Evolutionary conservation across 176 grass and related monocot genomes (phyloP).

Genomic region (Typha latifolia): DNA sequence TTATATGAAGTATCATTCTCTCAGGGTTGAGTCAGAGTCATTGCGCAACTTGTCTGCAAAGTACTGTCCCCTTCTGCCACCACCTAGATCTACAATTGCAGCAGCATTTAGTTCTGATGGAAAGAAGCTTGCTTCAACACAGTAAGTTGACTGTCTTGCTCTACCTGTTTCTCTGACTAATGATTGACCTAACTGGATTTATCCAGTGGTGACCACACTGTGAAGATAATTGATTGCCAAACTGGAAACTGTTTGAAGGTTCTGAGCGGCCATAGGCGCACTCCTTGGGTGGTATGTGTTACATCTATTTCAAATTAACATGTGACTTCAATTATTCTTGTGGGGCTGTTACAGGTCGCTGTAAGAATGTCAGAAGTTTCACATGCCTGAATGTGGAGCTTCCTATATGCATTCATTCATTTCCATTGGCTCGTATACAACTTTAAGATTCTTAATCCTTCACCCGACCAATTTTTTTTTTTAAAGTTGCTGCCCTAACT

Average conservation of each 20-base stretch:
- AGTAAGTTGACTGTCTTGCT: conserved; percentile 44
- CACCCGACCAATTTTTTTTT: too few species aligned
- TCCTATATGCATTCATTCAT: too few species aligned
- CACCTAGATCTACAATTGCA: conserved; percentile 96
- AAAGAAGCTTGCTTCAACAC: conserved; percentile 93
- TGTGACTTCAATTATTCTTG: too few species aligned
- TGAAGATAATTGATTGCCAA: conserved; percentile 96
- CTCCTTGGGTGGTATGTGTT: conserved; percentile 96
- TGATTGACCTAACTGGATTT: conserved; percentile 25
- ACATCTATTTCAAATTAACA: background rate
- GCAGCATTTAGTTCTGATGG: conserved; percentile 98
- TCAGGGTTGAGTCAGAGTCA: conserved; percentile 88
- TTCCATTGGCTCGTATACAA: too few species aligned
- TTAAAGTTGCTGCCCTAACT: too few species aligned
- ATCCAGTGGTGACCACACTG: conserved; percentile 95
- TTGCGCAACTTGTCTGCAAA: conserved; percentile 60
- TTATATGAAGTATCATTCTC: conserved; percentile 4
- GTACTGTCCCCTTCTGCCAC: conserved; percentile 86
- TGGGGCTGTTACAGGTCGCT: too few species aligned
- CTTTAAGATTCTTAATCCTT: too few species aligned
- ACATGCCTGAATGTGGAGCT: too few species aligned
- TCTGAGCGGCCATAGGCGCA: conserved; percentile 84
- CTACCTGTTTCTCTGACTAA: background rate
- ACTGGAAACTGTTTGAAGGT: conserved; percentile 89
- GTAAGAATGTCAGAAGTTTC: too few species aligned